phyloP scores from a whole-genome alignment of 2,329 filamentous ascomycete genomes.

The Pestalotiopsis sp. region DNA sequence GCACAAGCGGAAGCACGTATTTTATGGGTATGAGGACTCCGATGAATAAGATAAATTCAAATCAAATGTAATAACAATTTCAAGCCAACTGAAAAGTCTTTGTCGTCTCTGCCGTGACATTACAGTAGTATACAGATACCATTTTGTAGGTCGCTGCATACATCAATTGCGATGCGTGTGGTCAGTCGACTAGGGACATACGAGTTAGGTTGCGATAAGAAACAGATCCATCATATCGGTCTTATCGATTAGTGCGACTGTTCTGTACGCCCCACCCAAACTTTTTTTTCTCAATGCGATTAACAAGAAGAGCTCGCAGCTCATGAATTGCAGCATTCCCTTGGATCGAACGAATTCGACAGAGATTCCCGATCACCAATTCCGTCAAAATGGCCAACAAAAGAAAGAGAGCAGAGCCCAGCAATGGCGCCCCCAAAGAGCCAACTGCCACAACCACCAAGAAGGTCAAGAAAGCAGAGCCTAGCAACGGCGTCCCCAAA shows the following conservation, averaged over 20 bases:
- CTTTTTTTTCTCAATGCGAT: not conserved
- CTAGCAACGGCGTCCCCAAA: constrained; percentile 25
- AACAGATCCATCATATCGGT: not conserved
- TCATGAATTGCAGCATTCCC: not conserved
- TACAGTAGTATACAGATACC: no score
- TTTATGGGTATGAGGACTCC: not conserved
- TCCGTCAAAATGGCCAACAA: constrained; percentile 32
- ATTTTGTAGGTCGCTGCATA: no score
- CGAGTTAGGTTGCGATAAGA: not conserved
- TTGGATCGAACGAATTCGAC: no score
- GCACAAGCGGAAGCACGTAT: not conserved
- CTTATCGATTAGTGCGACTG: not conserved
- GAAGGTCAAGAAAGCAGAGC: constrained; percentile 35
- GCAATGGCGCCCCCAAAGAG: constrained; percentile 24
- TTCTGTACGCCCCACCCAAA: constrained; percentile 3
- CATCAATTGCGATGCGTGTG: no score
- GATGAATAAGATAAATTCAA: not conserved
- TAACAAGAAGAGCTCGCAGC: not conserved
- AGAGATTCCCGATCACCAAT: not conserved
- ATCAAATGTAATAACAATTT: not conserved
- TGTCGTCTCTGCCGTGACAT: not conserved
- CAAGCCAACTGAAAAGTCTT: not conserved
- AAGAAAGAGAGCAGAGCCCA: constrained; percentile 47
- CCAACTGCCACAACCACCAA: constrained; percentile 23
- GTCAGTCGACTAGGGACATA: no score